phyloP scores from a whole-genome alignment of 1,284 basidiomycete genomes.

The Xerocomus amazonicus region DNA sequence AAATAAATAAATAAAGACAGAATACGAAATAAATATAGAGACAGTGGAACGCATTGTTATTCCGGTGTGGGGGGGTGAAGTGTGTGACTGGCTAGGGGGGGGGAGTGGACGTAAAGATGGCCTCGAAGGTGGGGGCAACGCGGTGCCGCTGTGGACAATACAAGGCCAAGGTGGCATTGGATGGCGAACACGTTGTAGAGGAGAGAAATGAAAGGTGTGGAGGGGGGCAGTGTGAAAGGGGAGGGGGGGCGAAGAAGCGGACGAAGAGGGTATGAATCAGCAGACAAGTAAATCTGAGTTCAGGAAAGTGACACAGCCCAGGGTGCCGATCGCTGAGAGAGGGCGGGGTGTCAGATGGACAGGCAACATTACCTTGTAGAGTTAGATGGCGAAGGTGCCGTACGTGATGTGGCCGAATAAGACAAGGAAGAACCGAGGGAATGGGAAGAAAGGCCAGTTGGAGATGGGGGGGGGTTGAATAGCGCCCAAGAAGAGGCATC shows the following conservation, averaged over 20 bases:
- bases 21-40: constrained; percentile 1
- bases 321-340: constrained; percentile 32
- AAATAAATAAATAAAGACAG: not conserved
- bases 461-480: constrained; percentile 11
- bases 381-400: constrained; percentile 33
- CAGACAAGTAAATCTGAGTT: constrained; percentile 27
- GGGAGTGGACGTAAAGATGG: constrained; percentile 23
- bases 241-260: not conserved
- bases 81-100: too few relatives aligned
- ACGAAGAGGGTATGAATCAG: constrained; percentile 4
- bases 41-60: too few relatives aligned
- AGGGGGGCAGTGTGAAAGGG: constrained; percentile 5
- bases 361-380: constrained; percentile 31
- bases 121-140: constrained; percentile 17
- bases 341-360: constrained; percentile 30
- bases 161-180: constrained; percentile 1
- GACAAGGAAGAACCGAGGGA: constrained; percentile 14
- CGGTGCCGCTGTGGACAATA: constrained; percentile 29
- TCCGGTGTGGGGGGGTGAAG: too few relatives aligned
- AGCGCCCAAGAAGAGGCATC: constrained; percentile 23
- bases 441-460: constrained; percentile 34
- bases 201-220: constrained; percentile 8
- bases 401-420: constrained; percentile 30
- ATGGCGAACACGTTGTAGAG: constrained; percentile 21
- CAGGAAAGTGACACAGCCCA: constrained; percentile 23